Evolutionary conservation across 2,329 filamentous ascomycete species (phyloP).

Genomic region (Colletotrichum tropicale): DNA sequence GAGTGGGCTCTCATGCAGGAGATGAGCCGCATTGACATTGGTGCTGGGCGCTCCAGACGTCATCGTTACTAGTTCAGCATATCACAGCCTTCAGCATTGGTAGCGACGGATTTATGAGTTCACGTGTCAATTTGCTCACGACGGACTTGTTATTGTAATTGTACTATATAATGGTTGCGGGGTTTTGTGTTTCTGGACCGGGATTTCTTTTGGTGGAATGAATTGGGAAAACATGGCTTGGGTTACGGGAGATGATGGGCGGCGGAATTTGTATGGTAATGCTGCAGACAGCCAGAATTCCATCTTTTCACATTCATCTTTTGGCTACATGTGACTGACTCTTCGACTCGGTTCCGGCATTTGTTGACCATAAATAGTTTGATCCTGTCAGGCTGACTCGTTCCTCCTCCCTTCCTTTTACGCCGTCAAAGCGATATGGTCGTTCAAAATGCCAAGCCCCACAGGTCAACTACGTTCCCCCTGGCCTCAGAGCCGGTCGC

Average conservation of each 20-base stretch:
- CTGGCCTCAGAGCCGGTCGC: neutral
- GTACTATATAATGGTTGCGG: constrained; percentile 3
- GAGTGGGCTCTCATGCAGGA: constrained; percentile 71
- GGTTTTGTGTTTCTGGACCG: neutral
- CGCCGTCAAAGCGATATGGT: neutral
- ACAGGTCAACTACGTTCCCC: neutral
- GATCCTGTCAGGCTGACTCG: neutral
- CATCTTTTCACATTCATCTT: neutral
- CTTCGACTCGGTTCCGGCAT: neutral
- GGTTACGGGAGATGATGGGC: neutral
- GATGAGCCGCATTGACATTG: constrained; percentile 71
- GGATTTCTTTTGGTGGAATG: neutral
- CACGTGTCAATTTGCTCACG: neutral
- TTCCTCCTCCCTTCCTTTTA: neutral
- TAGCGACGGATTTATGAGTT: constrained; percentile 23
- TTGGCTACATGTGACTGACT: neutral
- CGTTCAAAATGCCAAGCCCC: neutral
- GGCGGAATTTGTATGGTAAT: neutral
- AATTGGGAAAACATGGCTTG: neutral
- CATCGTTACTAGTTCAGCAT: constrained; percentile 41
- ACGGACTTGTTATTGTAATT: neutral
- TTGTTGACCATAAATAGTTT: neutral
- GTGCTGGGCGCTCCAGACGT: constrained; percentile 61
- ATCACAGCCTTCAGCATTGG: constrained; percentile 31
- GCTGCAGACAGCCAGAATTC: constrained; percentile 10